Evolutionary conservation across 148 eudicot genomes (phyloP), one percentile per base, ranked within the genome.

Genomic region (Arctostaphylos glauca): DNA sequence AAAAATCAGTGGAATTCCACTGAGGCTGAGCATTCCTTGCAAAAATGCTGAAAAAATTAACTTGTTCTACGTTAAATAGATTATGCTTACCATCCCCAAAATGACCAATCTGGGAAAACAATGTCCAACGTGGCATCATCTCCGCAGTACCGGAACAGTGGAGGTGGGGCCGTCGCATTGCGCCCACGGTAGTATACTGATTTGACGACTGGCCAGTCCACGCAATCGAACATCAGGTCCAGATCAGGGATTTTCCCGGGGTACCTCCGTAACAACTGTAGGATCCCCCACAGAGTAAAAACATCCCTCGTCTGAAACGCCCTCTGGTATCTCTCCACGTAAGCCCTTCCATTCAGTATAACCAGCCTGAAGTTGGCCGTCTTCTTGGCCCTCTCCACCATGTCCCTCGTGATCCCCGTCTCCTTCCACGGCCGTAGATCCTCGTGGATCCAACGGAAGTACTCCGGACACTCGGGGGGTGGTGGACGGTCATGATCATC

Each of bases 171-270:
- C 41, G 85, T 79, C 9, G 88, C 88, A 44, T 90, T 85, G 41
- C 83, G 86, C 13, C 84, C 81, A 31, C 54, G 70, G 60, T 81
- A 87, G 23, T 74, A 56, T 6, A 38, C 75, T 52, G 80, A 62
- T 19, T 0, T 14, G 53, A 94, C 81, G 5, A 92, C 91, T 2
- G 98, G 96, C 90, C 90, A 86, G 66, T 95, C 98, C 73, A 86
- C 91, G 67, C 96, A 91, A 23, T 92, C 93, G 78, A 95, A 94
- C 96, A 95, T 92, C 66, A 95, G 84, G 81, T 95, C 98, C 83
- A 95, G 74, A 88, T 94, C 96, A 43, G 98, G 98, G 21, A 95
- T 83, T 79, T 82, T 89, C 7, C 98, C 98, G 2, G 98, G 98
- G 83, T 95, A 95, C 88, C 81, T 83, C 74, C 98, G 79, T 47